Evolutionary conservation across 495 filamentous ascomycete genomes (phyloP), one percentile per base, ranked within the genome.

Genomic region (Wilcoxina mikolae): DNA sequence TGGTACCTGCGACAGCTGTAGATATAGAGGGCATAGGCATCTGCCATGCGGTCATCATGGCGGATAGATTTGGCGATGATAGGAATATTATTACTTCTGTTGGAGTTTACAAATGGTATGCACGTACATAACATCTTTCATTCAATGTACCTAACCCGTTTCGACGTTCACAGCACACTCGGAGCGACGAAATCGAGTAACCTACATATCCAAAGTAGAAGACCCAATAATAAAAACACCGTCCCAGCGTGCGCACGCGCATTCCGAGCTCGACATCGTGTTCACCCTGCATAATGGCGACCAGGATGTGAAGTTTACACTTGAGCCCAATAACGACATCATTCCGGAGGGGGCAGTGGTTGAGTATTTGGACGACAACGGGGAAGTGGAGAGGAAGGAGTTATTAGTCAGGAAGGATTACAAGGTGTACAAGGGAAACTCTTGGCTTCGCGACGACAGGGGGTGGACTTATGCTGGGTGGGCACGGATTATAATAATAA

Each of bases 251-350:
- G 78, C 94, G 27, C 81, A 89, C 65, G 80, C 85, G 20, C 73
- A 83, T 41, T 82, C 86, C 11, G 72, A 78, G 18, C 96, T 96
- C 68, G 83, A 91, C 61, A 68, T 96, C 58, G 78, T 77, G 26
- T 95, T 98, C 68, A 71, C 74, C 41, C 68, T 94, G 39, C 81
- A 85, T 59, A 71, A 77, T 57, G 73, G 76, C 39, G 68, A 73
- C 54, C 79, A 87, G 60, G 76, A 77, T 44, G 72, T 96, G 56
- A 86, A 85, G 59, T 76, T 98, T 42, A 74, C 77, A 46, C 76
- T 96, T 31, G 82, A 94, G 67, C 91, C 91, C 24, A 98, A 95
- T 63, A 79, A 94, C 69, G 87, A 95, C 68, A 84, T 96, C 51
- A 35, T 66, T 12, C 72, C 95, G 23, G 74, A 79, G 23, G 82